Evolutionary conservation across 306 rosid species (phyloP).

Genomic region (Pachyrhizus erosus): DNA sequence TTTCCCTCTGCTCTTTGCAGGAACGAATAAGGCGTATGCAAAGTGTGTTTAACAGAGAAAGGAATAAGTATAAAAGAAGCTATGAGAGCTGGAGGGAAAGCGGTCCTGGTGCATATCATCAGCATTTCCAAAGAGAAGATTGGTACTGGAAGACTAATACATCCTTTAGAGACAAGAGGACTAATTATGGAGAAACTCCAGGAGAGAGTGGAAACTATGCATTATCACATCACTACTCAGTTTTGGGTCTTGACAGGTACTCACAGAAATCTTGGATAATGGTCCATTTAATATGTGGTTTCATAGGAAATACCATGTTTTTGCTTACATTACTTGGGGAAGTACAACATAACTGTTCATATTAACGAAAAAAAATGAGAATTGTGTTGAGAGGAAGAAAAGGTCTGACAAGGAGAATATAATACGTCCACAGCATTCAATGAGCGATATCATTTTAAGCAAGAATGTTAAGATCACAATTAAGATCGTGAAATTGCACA

Average conservation of each 20-base stretch:
- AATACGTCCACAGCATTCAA: constrained; percentile 23
- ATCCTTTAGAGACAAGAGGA: constrained; percentile 66
- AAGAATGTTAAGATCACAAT: neutral
- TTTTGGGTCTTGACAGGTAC: constrained; percentile 98
- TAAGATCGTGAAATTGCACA: neutral
- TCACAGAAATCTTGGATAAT: constrained; percentile 11
- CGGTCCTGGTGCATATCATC: constrained; percentile 64
- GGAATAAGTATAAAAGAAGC: constrained; percentile 74
- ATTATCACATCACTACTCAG: constrained; percentile 89
- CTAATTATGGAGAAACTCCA: constrained; percentile 71
- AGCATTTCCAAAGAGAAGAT: constrained; percentile 89
- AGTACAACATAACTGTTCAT: constrained; percentile 8
- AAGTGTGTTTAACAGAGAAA: constrained; percentile 96
- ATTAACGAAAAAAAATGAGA: constrained; percentile 8
- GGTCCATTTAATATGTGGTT: constrained; percentile 16
- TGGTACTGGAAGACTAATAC: constrained; percentile 97
- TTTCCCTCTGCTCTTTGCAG: constrained; percentile 52
- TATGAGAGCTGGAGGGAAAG: constrained; percentile 91
- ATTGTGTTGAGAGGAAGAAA: constrained; percentile 33
- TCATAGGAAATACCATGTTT: neutral
- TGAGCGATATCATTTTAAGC: constrained; percentile 15
- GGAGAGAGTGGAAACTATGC: constrained; percentile 66
- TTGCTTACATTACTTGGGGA: constrained; percentile 10
- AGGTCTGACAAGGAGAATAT: constrained; percentile 14
- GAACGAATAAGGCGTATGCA: constrained; percentile 99